Conservation (phyloP, 129 eudicot genomes). For the Heracleum sosnowskyi region DNA sequence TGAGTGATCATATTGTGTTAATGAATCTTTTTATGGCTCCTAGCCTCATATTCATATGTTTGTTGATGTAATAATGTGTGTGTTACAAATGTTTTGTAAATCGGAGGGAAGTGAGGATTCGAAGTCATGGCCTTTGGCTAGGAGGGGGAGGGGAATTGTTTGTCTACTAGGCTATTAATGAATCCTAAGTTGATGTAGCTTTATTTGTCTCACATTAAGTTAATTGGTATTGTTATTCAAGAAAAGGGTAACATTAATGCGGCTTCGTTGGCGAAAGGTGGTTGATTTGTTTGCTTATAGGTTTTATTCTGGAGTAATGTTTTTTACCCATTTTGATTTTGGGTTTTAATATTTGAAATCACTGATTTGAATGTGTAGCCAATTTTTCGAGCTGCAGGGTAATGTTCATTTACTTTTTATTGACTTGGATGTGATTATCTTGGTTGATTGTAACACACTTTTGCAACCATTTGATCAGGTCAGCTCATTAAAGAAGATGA, state of each 20-base stretch:
- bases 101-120: neutral
- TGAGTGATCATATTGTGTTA: neutral
- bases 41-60: neutral
- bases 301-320: neutral
- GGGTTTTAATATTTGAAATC: neutral
- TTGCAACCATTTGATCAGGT: neutral
- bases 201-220: neutral
- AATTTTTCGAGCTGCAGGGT: neutral
- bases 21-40: neutral
- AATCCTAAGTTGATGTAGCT: neutral
- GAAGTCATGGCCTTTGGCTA: neutral
- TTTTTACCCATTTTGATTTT: neutral
- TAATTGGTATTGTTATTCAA: neutral
- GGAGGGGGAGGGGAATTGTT: neutral
- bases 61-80: neutral
- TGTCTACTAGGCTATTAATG: neutral
- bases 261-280: neutral
- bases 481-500: slow-evolving; percentile 40
- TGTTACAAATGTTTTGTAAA: neutral
- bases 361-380: neutral
- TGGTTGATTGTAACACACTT: neutral
- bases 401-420: neutral
- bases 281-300: neutral
- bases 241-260: neutral
- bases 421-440: neutral